Evolutionary conservation across 179 eudicot genomes (phyloP).

Genomic region (Silene noctiflora): DNA sequence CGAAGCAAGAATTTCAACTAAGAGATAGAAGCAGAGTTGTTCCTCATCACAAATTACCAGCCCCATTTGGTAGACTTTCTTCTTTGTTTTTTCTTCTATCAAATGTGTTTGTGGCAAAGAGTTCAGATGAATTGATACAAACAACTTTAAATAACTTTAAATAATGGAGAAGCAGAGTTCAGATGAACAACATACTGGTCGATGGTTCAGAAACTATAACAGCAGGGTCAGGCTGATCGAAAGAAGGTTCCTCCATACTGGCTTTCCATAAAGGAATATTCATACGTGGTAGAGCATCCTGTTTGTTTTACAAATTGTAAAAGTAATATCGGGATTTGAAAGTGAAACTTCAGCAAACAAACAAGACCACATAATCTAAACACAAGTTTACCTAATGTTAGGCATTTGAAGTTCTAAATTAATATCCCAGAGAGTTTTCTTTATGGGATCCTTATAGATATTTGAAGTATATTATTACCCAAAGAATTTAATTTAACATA

Average conservation of each 20-base stretch:
- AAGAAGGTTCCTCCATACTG: slow-evolving; percentile 70
- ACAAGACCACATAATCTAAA: neutral
- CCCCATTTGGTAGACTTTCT: no score
- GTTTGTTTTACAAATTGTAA: slow-evolving; percentile 7
- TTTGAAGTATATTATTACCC: no score
- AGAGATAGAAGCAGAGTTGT: no score
- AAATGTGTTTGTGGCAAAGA: no score
- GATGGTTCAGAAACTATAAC: slow-evolving; percentile 64
- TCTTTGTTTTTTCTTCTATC: no score
- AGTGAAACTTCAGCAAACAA: neutral
- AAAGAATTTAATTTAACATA: no score
- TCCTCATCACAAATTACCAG: no score
- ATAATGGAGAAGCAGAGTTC: neutral
- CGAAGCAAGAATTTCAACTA: slow-evolving; percentile 5
- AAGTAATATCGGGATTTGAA: slow-evolving; percentile 5
- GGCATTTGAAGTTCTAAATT: neutral
- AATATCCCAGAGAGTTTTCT: neutral
- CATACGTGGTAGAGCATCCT: slow-evolving; percentile 90
- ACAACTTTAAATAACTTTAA: neutral
- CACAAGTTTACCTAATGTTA: neutral
- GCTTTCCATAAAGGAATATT: slow-evolving; percentile 82
- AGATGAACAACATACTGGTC: slow-evolving; percentile 47
- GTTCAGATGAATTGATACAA: no score
- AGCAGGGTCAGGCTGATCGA: slow-evolving; percentile 63
- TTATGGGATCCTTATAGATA: no score